Base-by-base conservation (phyloP, 1,139 yeast species). In the Yamadazyma diddensiae region DNA sequence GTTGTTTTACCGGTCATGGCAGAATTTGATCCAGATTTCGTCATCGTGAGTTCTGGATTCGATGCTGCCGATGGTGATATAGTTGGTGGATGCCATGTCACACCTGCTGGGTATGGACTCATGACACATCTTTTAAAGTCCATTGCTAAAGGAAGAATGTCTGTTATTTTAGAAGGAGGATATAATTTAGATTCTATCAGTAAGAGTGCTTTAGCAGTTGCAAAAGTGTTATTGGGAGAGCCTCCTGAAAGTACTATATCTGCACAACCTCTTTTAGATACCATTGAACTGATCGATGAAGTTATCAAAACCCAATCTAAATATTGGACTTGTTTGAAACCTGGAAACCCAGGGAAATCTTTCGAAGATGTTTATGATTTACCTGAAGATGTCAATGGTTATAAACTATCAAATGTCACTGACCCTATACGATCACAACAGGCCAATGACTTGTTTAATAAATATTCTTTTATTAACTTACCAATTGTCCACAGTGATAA, bases 51-150 rank as follows among this genome's bases (percentile, higher is more conserved):
- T 26, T 82, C 97, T 0, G 99, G 99, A 0, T 92, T 92, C 52
- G 99, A 92, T 62, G 98, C 98, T 15, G 99, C 99, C 0, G 96
- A 86, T 48, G 98, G 97, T 33, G 99, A 94, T 59, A 82, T 87
- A 36, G 86, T 94, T 45, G 99, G 98, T n/a, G 95, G 94, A 24
- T 92, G 97, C 56, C 94, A 86, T 55, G 95, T 94, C 3, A 76
- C 96, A 0, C 98, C 98, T 2, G 83, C 88, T 26, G 96, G 97
- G 12, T 94, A 92, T 55, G 97, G 96, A 6, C 90, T 87, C 44
- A 87, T 94, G 96, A 86, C 97, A 2, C 95, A 88, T 51, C 72
- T 82, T 81, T 67, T 94, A 45, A 90, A 88, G 58, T 79, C 86
- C 23, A 65, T 94, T 30, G 96, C 97, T 2, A 77, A 76, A 46